Evolutionary conservation across 1,284 basidiomycete genomes (phyloP).

Genomic region (Trichosporon coremiiforme): DNA sequence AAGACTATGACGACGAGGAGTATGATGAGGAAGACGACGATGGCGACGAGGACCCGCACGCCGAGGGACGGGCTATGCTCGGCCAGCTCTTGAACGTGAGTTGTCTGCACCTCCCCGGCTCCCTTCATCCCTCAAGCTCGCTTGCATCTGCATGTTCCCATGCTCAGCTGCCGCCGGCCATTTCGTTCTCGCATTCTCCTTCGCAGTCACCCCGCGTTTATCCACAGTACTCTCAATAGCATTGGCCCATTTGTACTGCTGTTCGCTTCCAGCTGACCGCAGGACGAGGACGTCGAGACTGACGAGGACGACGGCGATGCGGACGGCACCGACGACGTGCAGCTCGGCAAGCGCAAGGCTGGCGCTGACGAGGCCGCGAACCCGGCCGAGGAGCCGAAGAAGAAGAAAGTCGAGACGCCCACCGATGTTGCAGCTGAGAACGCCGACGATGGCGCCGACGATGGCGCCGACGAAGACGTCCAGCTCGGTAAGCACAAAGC

Average conservation of each 20-base stretch:
- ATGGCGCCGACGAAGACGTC: conserved; percentile 15
- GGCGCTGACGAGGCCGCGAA: conserved; percentile 24
- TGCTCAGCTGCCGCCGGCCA: too few species aligned
- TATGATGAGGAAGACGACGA: conserved; percentile 27
- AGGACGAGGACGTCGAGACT: conserved; percentile 28
- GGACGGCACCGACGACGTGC: conserved; percentile 26
- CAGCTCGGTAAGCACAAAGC: conserved; percentile 16
- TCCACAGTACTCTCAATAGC: too few species aligned
- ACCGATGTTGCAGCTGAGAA: conserved; percentile 12
- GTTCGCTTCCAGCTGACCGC: conserved; percentile 21
- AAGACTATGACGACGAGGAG: conserved; percentile 27
- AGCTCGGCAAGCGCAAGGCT: conserved; percentile 35
- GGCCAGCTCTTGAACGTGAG: conserved; percentile 30
- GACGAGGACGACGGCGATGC: conserved; percentile 34
- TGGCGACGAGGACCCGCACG: conserved; percentile 30
- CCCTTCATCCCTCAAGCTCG: too few species aligned
- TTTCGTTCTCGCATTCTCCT: too few species aligned
- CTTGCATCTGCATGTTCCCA: too few species aligned
- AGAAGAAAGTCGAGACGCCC: conserved; percentile 22
- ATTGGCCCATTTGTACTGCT: too few species aligned
- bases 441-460: too few species aligned
- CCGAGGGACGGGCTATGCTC: conserved; percentile 30
- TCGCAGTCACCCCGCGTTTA: too few species aligned
- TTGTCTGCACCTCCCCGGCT: background rate
- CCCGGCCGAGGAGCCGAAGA: conserved; percentile 22